Conservation (phyloP, 176 grass and related monocot genomes). For the Phragmites australis region DNA sequence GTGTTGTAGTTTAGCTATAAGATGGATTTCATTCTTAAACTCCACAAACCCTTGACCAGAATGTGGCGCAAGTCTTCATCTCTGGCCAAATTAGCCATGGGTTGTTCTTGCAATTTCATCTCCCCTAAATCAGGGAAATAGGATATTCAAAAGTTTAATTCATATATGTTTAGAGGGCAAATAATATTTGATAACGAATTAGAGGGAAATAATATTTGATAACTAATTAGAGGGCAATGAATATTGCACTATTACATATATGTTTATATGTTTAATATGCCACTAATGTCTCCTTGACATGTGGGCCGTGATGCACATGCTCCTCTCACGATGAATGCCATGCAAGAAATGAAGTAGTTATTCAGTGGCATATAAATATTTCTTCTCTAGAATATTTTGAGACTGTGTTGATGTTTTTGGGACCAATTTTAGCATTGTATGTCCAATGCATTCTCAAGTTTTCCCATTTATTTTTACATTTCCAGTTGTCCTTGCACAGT, state of each 20-base stretch:
- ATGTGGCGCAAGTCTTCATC: not conserved
- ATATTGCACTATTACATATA: too few relatives aligned
- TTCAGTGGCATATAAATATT: too few relatives aligned
- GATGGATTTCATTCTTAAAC: constrained; percentile 30
- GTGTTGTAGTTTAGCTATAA: constrained; percentile 12
- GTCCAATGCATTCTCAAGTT: not conserved
- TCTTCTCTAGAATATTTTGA: too few relatives aligned
- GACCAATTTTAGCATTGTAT: not conserved
- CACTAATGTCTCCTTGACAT: too few relatives aligned
- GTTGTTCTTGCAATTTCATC: not conserved
- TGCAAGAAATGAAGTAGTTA: too few relatives aligned
- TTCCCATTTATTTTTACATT: constrained; percentile 2
- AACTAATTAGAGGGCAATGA: not conserved
- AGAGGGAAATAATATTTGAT: not conserved
- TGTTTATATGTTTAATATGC: too few relatives aligned
- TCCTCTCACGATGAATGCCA: too few relatives aligned
- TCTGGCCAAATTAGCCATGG: not conserved
- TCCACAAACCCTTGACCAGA: constrained; percentile 1
- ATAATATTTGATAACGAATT: not conserved
- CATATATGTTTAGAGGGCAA: too few relatives aligned
- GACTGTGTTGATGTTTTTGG: not conserved
- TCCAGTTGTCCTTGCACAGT: constrained; percentile 21
- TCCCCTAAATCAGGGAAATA: not conserved
- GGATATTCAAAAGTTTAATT: not conserved
- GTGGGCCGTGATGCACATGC: too few relatives aligned